Evolutionary conservation across 2,329 filamentous ascomycete genomes (phyloP).

Genomic region (Claviceps citrina): DNA sequence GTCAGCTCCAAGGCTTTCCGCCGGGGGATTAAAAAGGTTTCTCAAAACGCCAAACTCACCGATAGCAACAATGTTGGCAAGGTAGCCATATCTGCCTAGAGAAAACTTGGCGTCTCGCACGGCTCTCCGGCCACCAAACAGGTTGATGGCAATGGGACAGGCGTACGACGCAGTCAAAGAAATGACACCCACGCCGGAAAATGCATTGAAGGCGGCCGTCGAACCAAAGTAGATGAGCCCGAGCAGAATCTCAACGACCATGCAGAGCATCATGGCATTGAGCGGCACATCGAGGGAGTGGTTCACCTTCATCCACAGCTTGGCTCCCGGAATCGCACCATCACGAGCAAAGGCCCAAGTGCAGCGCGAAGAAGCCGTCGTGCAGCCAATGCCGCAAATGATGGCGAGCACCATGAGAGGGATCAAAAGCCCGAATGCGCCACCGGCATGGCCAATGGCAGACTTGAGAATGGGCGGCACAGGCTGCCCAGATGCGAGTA

Average conservation of each 20-base stretch:
- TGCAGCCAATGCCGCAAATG: conserved; percentile 54
- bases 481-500: conserved; percentile 42
- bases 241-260: conserved; percentile 47
- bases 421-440: conserved; percentile 45
- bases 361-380: conserved; percentile 51
- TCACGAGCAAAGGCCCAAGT: conserved; percentile 58
- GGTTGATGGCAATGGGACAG: conserved; percentile 47
- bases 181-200: conserved; percentile 56
- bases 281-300: conserved; percentile 46
- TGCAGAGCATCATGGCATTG: conserved; percentile 59
- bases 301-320: conserved; percentile 47
- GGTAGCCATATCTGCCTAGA: conserved; percentile 43
- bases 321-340: conserved; percentile 49
- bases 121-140: conserved; percentile 44
- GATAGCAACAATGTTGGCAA: conserved; percentile 49
- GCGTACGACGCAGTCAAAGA: conserved; percentile 54
- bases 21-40: no score
- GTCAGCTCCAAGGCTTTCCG: not conserved
- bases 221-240: conserved; percentile 57
- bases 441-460: conserved; percentile 44
- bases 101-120: conserved; percentile 42
- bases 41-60: conserved; percentile 36
- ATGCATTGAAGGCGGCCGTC: conserved; percentile 54
- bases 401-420: conserved; percentile 51
- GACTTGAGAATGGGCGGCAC: conserved; percentile 48